phyloP scores from a whole-genome alignment of 2,329 filamentous ascomycete species.

The Falciphora oryzae region DNA sequence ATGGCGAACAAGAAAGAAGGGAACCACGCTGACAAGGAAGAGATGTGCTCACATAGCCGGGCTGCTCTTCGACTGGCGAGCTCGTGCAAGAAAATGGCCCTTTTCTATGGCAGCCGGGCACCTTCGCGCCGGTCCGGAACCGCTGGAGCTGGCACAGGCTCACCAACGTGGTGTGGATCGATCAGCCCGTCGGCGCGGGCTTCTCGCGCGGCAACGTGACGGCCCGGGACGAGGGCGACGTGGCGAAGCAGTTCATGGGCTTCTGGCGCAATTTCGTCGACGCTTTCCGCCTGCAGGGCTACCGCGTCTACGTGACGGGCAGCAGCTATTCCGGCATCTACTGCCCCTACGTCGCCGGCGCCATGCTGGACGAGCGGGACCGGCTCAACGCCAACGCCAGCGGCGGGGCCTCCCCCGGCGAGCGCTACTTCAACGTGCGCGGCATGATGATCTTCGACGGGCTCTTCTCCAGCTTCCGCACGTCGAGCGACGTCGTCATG shows the following conservation, averaged over 20 bases:
- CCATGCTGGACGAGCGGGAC: slow-evolving; percentile 62
- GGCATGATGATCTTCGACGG: slow-evolving; percentile 33
- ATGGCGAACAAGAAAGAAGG: too few relatives aligned
- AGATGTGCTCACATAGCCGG: slow-evolving; percentile 28
- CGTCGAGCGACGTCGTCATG: slow-evolving; percentile 19
- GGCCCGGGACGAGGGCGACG: slow-evolving; percentile 57
- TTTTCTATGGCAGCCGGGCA: slow-evolving; percentile 62
- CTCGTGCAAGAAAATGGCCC: slow-evolving; percentile 71
- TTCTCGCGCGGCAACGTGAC: slow-evolving; percentile 59
- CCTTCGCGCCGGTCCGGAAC: slow-evolving; percentile 55
- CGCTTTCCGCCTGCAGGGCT: slow-evolving; percentile 56
- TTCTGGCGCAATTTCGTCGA: slow-evolving; percentile 72
- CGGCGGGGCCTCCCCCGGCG: slow-evolving; percentile 40
- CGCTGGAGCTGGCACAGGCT: slow-evolving; percentile 65
- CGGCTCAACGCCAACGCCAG: slow-evolving; percentile 62
- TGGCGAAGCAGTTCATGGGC: slow-evolving; percentile 62
- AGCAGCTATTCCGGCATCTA: slow-evolving; percentile 62
- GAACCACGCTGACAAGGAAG: too few relatives aligned
- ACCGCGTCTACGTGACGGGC: slow-evolving; percentile 64
- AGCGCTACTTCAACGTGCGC: not conserved
- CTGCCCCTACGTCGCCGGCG: slow-evolving; percentile 65
- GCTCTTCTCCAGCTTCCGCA: slow-evolving; percentile 46
- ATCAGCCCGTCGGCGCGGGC: slow-evolving; percentile 59
- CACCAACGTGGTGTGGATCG: slow-evolving; percentile 70
- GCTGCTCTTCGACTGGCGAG: slow-evolving; percentile 55